Percentiles rank a stretch among this genome's conserved stretches.
These are phyloP conservation scores for Cryphonectria nitschkei DNA, from an alignment of 2,329 filamentous ascomycete species.

Conservation along the genomic window DNA sequence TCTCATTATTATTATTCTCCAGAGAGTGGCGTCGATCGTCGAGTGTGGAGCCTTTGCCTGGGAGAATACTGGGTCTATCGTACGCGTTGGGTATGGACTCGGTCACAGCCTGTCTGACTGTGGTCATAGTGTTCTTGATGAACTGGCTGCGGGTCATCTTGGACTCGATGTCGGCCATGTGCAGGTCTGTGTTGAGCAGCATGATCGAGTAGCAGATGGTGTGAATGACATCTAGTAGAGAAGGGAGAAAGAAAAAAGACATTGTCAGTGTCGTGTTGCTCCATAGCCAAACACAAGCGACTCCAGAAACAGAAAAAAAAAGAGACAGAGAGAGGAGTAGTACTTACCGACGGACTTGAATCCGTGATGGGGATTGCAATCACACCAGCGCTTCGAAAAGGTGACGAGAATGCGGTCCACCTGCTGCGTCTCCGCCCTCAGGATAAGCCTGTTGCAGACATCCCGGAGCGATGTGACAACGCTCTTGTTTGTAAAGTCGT, in stretches of 20 bases:
- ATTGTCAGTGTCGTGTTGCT: not conserved
- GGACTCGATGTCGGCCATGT: slow-evolving; percentile 90
- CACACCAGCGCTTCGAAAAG: slow-evolving; percentile 88
- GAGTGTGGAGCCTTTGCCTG: slow-evolving; percentile 41
- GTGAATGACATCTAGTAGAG: slow-evolving; percentile 78
- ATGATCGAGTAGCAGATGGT: slow-evolving; percentile 97
- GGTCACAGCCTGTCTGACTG: slow-evolving; percentile 74
- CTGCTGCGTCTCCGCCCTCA: slow-evolving; percentile 94
- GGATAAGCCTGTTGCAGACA: slow-evolving; percentile 78
- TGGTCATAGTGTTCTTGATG: slow-evolving; percentile 93
- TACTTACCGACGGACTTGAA: slow-evolving; percentile 83
- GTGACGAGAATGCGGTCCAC: slow-evolving; percentile 92
- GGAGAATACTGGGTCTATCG: slow-evolving; percentile 60
- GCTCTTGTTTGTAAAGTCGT: slow-evolving; percentile 81
- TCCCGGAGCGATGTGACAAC: slow-evolving; percentile 78
- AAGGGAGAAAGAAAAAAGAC: not conserved
- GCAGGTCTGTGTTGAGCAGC: slow-evolving; percentile 92
- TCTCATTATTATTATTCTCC: slow-evolving; percentile 41
- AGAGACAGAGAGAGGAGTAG: not conserved
- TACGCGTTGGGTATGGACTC: slow-evolving; percentile 74
- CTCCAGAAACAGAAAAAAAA: slow-evolving; percentile 5
- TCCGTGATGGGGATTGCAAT: slow-evolving; percentile 89
- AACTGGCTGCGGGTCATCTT: slow-evolving; percentile 97
- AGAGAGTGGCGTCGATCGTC: slow-evolving; percentile 37
- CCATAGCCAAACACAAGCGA: too few relatives aligned